These are phyloP conservation scores for Penicillium angulare DNA, from an alignment of 495 filamentous ascomycete genomes.

Conservation along the genomic window DNA sequence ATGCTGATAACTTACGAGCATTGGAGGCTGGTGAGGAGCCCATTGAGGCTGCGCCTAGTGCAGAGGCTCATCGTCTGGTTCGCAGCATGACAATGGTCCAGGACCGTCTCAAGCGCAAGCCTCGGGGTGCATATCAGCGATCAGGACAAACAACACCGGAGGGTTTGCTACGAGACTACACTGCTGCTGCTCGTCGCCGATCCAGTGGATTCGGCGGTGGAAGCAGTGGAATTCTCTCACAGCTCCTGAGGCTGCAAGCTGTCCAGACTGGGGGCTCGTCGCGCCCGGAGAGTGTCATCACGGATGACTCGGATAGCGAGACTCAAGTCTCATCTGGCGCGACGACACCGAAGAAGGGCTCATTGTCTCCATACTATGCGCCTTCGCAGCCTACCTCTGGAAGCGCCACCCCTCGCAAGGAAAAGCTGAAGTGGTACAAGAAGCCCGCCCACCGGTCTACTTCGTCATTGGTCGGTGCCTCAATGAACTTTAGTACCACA, in stretches of 20 bases:
- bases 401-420: constrained; percentile 54
- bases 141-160: constrained; percentile 43
- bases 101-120: constrained; percentile 30
- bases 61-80: constrained; percentile 45
- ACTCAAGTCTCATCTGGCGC: constrained; percentile 36
- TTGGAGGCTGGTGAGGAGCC: constrained; percentile 22
- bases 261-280: constrained; percentile 22
- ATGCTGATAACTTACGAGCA: constrained; percentile 17
- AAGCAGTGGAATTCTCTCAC: constrained; percentile 40
- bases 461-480: constrained; percentile 42
- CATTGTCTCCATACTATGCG: constrained; percentile 16
- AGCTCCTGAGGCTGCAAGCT: constrained; percentile 41
- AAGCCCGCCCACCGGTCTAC: constrained; percentile 47
- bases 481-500: constrained; percentile 47
- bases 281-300: constrained; percentile 34
- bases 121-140: constrained; percentile 34
- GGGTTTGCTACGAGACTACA: constrained; percentile 26
- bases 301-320: constrained; percentile 43
- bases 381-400: constrained; percentile 41
- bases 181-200: constrained; percentile 26
- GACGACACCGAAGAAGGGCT: constrained; percentile 34
- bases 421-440: constrained; percentile 66
- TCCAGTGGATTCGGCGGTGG: constrained; percentile 17
- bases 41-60: constrained; percentile 26
- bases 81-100: constrained; percentile 38